phyloP scores from a whole-genome alignment of 1,284 basidiomycete species.

The Pseudomicrostroma phylloplanum region DNA sequence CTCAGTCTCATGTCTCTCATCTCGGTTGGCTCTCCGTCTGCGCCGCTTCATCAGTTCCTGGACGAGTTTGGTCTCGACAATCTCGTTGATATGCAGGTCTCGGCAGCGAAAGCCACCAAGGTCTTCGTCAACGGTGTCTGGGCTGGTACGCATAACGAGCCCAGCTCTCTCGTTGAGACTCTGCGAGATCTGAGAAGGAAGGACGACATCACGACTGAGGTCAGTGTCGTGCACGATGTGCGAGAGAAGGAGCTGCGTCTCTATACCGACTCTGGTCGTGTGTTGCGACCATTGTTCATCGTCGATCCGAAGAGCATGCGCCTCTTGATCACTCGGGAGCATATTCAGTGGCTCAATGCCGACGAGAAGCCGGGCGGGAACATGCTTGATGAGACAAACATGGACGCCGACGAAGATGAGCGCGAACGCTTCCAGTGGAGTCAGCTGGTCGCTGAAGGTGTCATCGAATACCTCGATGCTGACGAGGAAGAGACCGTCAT shows the following conservation, averaged over 20 bases:
- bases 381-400: not conserved
- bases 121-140: slow-evolving; percentile 99
- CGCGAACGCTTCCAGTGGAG: slow-evolving; percentile 65
- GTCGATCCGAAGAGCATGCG: slow-evolving; percentile 71
- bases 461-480: slow-evolving; percentile 91
- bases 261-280: slow-evolving; percentile 93
- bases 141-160: slow-evolving; percentile 98
- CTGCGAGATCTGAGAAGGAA: slow-evolving; percentile 85
- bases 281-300: slow-evolving; percentile 92
- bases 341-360: slow-evolving; percentile 67
- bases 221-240: slow-evolving; percentile 94
- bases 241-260: slow-evolving; percentile 88
- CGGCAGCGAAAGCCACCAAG: slow-evolving; percentile 62
- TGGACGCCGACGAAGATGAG: slow-evolving; percentile 16
- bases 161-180: slow-evolving; percentile 83
- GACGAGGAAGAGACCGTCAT: slow-evolving; percentile 99
- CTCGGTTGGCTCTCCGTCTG: slow-evolving; percentile 91
- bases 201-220: slow-evolving; percentile 91
- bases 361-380: slow-evolving; percentile 52
- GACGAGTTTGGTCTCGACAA: slow-evolving; percentile 74
- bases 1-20: slow-evolving; percentile 95
- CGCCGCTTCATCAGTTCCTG: slow-evolving; percentile 95
- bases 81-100: slow-evolving; percentile 43
- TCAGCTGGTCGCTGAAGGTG: slow-evolving; percentile 74
- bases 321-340: slow-evolving; percentile 74